Base-by-base conservation (phyloP, 2,329 filamentous ascomycete species). In the Ilyonectria mors-panacis region DNA sequence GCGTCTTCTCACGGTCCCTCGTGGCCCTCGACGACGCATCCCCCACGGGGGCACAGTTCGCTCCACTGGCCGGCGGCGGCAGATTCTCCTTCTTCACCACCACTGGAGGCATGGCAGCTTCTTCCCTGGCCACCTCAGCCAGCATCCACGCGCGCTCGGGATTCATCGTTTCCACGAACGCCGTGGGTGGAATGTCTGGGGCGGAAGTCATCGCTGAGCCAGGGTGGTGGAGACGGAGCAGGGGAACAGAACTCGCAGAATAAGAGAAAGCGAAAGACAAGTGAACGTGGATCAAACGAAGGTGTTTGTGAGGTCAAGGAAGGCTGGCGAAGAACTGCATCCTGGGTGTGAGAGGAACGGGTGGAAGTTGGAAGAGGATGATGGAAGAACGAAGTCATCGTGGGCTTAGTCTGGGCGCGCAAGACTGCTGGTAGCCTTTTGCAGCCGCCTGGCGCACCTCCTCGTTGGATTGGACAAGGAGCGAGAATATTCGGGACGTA, bases 141-240 rank as follows among this genome's bases (percentile, higher is more conserved):
- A 78, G 69, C 75, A 76, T 76, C 48, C 54, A 59, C 7, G 53
- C 70, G 15, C 77, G 73, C 63, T 77, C 74, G 33, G 76, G 77
- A 50, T 78, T 78, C 71, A 78, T 75, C 15, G 23, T 51, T 50
- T 69, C 64, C 47, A 68, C 60, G 15, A 62, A 59, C 33, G 47
- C 30, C 2, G 51, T 55, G 3, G 59, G 65, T 23, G 63, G 48
- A 57, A 64, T 15, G 35, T n/a, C 53, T 19, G 42, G 8, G 26
- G 21, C 48, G 30, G 48, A 21, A n/a, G 6, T n/a, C 23, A 57
- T 37, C 12, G 21, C 3, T 10, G 23, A 33, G 28, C 35, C 23
- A 45, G 23, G 19, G 21, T 19, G 13, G 21, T 39, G 15, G 19
- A 15, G 39, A 21, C 28, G 17, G 30, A 33, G 26, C 28, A 23